Evolutionary conservation across 768 basidiomycete species (phyloP), one percentile per base, ranked within the genome.

Genomic region (Cystobasidium onofrii): DNA sequence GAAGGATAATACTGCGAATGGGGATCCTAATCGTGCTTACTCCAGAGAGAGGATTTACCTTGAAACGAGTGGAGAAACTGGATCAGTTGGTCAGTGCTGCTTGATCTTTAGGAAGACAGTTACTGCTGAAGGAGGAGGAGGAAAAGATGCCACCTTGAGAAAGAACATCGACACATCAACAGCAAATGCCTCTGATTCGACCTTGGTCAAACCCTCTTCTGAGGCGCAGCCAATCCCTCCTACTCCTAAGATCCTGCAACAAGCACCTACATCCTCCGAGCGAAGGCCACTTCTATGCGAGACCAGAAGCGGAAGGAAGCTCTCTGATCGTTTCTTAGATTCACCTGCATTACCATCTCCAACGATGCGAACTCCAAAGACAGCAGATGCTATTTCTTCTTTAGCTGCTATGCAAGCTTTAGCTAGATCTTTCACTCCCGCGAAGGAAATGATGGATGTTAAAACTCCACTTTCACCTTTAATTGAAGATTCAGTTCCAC

Each of bases 11-110:
- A 27, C 33, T 17, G 15, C 33, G 1, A 60, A 57, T 31, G 50
- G 29, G 17, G 36, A 71, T 39, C 69, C 69, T 4, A 34, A 52
- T 34, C 33, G n/a, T 36, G 69, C 54, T 36, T 55, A 31, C 27
- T 71, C 69, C 6, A 29, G 69, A n/a, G 69, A 71, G 31, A 29
- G 69, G 25, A 55, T 71, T 6, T 71, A 71, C 55, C 69, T 71
- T 20, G 69, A 71, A 25, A 36, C 15, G 7, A 25, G 31, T 10
- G 39, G 46, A 39, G 69, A 71, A 55, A 3, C 69, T 27, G 69
- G 69, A 20, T 55, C 29, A n/a, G 50, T 55, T 15, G 69, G 69
- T 6, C 69, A 60, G 25, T 71, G 69, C 39, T 71, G 69, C 36
- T 39, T 71, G 52, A 36, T 71, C 69, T 71, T 60, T 34, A 23